Evolutionary conservation across 371 early-diverging fungal species (phyloP).

Genomic region (Cokeromyces recurvatus): DNA sequence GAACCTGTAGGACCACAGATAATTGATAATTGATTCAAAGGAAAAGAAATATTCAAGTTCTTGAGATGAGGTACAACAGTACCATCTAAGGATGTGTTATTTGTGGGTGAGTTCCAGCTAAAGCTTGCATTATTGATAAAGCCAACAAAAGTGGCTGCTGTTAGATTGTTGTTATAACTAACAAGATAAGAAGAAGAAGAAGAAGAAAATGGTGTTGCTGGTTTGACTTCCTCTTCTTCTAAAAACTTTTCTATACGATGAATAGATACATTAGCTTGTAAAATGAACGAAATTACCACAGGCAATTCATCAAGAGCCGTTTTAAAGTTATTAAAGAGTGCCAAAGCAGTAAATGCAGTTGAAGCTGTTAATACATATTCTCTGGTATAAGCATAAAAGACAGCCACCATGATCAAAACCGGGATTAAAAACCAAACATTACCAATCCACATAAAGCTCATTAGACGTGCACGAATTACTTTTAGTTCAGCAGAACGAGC

Average conservation of each 20-base stretch:
- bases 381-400: constrained; percentile 53
- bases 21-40: constrained; percentile 64
- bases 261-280: constrained; percentile 74
- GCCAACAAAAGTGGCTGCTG: constrained; percentile 24
- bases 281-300: constrained; percentile 54
- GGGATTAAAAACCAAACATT: constrained; percentile 41
- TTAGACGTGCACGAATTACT: constrained; percentile 36
- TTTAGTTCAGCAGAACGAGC: constrained; percentile 49
- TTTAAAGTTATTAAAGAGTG: constrained; percentile 61
- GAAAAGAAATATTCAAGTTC: constrained; percentile 55
- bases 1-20: constrained; percentile 78
- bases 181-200: not conserved
- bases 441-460: constrained; percentile 41
- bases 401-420: constrained; percentile 35
- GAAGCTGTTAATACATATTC: constrained; percentile 56
- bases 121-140: constrained; percentile 51
- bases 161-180: constrained; percentile 1
- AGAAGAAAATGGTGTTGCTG: too few relatives aligned
- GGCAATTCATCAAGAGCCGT: constrained; percentile 74
- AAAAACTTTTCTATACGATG: constrained; percentile 65
- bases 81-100: too few relatives aligned
- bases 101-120: constrained; percentile 51
- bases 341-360: constrained; percentile 60
- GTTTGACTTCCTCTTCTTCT: constrained; percentile 68
- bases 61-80: constrained; percentile 40